phyloP scores from a whole-genome alignment of 2,329 filamentous ascomycete genomes.

The Endoconidiophora polonica region DNA sequence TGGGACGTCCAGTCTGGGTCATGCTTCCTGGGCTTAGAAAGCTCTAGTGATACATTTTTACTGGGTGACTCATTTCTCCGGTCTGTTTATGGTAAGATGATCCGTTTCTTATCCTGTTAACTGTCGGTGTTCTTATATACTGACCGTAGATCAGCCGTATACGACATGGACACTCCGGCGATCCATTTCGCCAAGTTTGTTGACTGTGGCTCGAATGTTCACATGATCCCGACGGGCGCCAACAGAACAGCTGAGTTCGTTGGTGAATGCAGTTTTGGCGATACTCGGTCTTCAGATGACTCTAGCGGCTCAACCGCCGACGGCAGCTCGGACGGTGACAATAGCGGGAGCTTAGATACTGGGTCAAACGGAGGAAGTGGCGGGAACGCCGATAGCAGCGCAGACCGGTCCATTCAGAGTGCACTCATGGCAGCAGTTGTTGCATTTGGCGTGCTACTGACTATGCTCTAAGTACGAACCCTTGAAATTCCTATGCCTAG shows the following conservation, averaged over 20 bases:
- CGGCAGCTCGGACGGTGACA: not conserved
- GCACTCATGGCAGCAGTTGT: slow-evolving; percentile 11
- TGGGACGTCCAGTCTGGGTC: slow-evolving; percentile 21
- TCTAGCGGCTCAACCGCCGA: not conserved
- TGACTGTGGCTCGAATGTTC: slow-evolving; percentile 17
- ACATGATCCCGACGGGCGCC: slow-evolving; percentile 16
- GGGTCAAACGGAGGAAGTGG: slow-evolving; percentile 5
- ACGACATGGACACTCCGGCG: slow-evolving; percentile 17
- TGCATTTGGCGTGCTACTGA: slow-evolving; percentile 7
- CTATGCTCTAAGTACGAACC: not conserved
- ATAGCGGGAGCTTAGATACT: not conserved
- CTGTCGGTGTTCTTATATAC: not conserved
- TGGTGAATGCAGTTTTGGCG: slow-evolving; percentile 14
- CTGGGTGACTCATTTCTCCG: slow-evolving; percentile 30
- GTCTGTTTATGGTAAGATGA: slow-evolving; percentile 22
- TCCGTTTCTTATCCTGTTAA: not conserved
- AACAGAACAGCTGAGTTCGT: slow-evolving; percentile 15
- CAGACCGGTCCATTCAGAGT: slow-evolving; percentile 11
- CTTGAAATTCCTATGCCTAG: not conserved
- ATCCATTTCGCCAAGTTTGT: slow-evolving; percentile 17
- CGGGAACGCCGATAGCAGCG: slow-evolving; percentile 12
- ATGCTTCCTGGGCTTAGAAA: slow-evolving; percentile 30
- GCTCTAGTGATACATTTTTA: slow-evolving; percentile 21
- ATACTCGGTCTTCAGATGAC: not conserved
- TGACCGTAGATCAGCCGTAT: slow-evolving; percentile 12